phyloP scores from a whole-genome alignment of 352 stramenopile genomes.

The Phytopythium sindhum region DNA sequence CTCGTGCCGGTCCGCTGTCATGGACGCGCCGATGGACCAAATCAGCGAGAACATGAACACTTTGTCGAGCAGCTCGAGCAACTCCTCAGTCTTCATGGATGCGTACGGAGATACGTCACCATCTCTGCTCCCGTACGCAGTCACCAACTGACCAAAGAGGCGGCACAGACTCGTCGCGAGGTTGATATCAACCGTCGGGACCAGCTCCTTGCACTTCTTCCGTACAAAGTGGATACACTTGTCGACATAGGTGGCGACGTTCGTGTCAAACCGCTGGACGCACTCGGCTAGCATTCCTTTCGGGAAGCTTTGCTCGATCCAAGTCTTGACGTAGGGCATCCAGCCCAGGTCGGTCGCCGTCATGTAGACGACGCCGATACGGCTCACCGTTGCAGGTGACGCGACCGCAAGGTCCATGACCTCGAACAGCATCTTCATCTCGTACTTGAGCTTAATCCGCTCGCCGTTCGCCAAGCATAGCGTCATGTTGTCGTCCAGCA shows the following conservation, averaged over 20 bases:
- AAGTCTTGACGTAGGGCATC: slow-evolving; percentile 89
- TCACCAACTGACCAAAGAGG: slow-evolving; percentile 84
- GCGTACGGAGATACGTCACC: slow-evolving; percentile 8
- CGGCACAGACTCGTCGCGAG: slow-evolving; percentile 85
- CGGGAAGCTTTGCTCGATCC: slow-evolving; percentile 69
- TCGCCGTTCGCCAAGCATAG: slow-evolving; percentile 93
- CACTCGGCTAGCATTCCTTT: slow-evolving; percentile 34
- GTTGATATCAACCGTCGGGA: slow-evolving; percentile 89
- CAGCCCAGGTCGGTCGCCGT: slow-evolving; percentile 86
- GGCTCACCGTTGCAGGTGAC: slow-evolving; percentile 87
- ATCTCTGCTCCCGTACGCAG: slow-evolving; percentile 23
- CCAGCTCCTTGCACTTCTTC: slow-evolving; percentile 72
- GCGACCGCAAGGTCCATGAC: slow-evolving; percentile 92
- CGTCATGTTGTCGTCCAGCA: slow-evolving; percentile 95
- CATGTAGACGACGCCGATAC: slow-evolving; percentile 78
- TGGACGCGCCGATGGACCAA: slow-evolving; percentile 89
- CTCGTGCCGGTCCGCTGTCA: slow-evolving; percentile 68
- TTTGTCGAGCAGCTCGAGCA: slow-evolving; percentile 61
- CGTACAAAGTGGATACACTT: slow-evolving; percentile 77
- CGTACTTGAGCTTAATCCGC: slow-evolving; percentile 82
- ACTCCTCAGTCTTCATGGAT: slow-evolving; percentile 31
- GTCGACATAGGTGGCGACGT: slow-evolving; percentile 61
- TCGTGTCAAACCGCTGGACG: slow-evolving; percentile 34
- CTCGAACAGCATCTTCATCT: slow-evolving; percentile 95
- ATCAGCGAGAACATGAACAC: slow-evolving; percentile 89